Evolutionary conservation across 768 basidiomycete genomes (phyloP), one percentile per base, ranked within the genome.

Genomic region (Suillus occidentalis): DNA sequence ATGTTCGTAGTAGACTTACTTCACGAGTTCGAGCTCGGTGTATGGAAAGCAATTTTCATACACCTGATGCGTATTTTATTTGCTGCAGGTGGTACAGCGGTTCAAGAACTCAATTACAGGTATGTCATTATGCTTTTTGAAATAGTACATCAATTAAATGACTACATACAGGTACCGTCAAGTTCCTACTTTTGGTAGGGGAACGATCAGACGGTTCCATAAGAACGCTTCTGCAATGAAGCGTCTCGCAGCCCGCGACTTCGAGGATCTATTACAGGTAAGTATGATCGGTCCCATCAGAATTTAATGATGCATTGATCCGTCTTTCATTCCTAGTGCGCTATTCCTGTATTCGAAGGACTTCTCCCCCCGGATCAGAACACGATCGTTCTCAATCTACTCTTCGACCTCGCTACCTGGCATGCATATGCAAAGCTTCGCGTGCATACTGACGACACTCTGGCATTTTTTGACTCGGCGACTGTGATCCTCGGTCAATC

Each of bases 341-440:
- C 75, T 2, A 67, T 80, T 7, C 79, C 81, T 0, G 75, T 71
- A 13, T 79, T 81, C 58, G 77, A 81, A n/a, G 77, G 73, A 6
- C 72, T 82, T 0, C 69, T 80, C 3, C 70, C 70, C 10, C 66
- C 70, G 10, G 63, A 53, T 2, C 67, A 77, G 50, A 66, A 78
- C 13, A 45, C 3, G 4, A 60, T 65, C 8, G 40, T 76, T 28
- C 53, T 69, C 9, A 62, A 69, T 16, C 64, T 80, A 2, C 60
- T 78, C 0, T 79, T 77, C 64, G 65, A 63, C 2, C 63, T 75
- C 0, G 70, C 70, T 3, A 71, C 68, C 5, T 81, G 80, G 80
- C 78, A 80, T 68, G 74, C 65, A 1, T 66, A 73, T 14, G 78
- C 75, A 0, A 80, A 80, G 61, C 70, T 80, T 1, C 69, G 75